Evolutionary conservation across 2,329 filamentous ascomycete species (phyloP), one percentile per base, ranked within the genome.

Genomic region (Ploettnerulaceae sp.): DNA sequence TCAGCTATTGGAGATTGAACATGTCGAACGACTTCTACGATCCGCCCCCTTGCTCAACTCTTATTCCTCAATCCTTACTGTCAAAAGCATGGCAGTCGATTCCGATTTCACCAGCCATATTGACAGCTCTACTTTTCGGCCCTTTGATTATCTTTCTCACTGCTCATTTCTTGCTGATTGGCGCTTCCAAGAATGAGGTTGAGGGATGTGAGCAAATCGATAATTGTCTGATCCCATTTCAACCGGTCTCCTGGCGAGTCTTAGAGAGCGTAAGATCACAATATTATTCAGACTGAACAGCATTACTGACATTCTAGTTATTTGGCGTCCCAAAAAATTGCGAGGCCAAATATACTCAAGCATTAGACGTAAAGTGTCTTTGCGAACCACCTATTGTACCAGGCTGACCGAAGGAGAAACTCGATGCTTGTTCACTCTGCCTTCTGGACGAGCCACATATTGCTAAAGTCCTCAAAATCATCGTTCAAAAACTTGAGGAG

Each of bases 401-500:
- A 70, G 68, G 5, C 64, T 63, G 46, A 56, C 57, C 15, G 12
- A 3, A 5, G 7, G 55, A 67, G 43, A 64, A 64, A 17, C 47
- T 70, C 25, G 61, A 62, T 7, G 52, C 64, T 6, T 51, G 49
- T 8, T 55, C 60, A 32, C 55, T 64, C 17, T 61, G 58, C 48
- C 61, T 83, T 1, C 69, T 74, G 51, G 63, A 66, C 28, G 72
- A 76, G 18, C 65, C 71, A 1, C 66, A 71, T 41, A 59, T 77
- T 17, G 65, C 68, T 3, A 65, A 67, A 36, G 60, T 71, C 49
- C 61, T 72, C 1, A 54, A 61, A 4, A 48, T 53, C 11, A 68
- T 67, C 5, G 68, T 64, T 35, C 61, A 53, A 29, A 65, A 64
- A 46, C 63, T 73, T 5, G 65, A 73, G 49, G 60, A 64, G 5